Evolutionary conservation across 2,329 filamentous ascomycete genomes (phyloP).

Genomic region (Bimuria novae-zelandiae): DNA sequence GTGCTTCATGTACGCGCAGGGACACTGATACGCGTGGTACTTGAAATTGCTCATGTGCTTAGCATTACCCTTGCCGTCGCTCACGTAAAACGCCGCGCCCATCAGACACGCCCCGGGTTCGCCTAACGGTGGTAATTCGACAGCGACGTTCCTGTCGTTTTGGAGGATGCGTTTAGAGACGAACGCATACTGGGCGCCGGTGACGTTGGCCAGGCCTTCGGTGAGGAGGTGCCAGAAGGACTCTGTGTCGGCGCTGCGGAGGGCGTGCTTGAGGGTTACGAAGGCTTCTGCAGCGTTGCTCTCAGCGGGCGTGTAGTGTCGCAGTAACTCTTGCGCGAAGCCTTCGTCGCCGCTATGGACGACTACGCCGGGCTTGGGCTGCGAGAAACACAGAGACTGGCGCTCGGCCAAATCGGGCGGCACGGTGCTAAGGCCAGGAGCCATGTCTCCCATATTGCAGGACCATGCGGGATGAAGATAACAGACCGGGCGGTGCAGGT

Average conservation of each 20-base stretch:
- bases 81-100: slow-evolving; percentile 69
- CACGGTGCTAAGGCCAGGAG: slow-evolving; percentile 28
- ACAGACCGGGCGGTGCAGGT: neutral
- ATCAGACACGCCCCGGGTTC: slow-evolving; percentile 66
- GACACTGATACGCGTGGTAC: slow-evolving; percentile 67
- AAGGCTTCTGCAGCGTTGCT: slow-evolving; percentile 65
- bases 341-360: slow-evolving; percentile 50
- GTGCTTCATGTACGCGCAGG: slow-evolving; percentile 71
- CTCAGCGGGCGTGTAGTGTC: slow-evolving; percentile 52
- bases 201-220: slow-evolving; percentile 66
- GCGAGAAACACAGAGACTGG: slow-evolving; percentile 50
- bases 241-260: slow-evolving; percentile 59
- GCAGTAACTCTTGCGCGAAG: slow-evolving; percentile 47
- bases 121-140: slow-evolving; percentile 65
- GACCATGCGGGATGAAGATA: slow-evolving; percentile 25
- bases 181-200: slow-evolving; percentile 69
- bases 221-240: slow-evolving; percentile 68
- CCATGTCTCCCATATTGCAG: slow-evolving; percentile 37
- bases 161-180: slow-evolving; percentile 67
- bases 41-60: slow-evolving; percentile 63
- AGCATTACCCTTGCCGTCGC: slow-evolving; percentile 60
- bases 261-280: slow-evolving; percentile 61
- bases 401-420: slow-evolving; percentile 49
- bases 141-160: slow-evolving; percentile 61
- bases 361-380: slow-evolving; percentile 48